Evolutionary conservation across 2,329 filamentous ascomycete species (phyloP).

Genomic region (Neofusicoccum ribis): DNA sequence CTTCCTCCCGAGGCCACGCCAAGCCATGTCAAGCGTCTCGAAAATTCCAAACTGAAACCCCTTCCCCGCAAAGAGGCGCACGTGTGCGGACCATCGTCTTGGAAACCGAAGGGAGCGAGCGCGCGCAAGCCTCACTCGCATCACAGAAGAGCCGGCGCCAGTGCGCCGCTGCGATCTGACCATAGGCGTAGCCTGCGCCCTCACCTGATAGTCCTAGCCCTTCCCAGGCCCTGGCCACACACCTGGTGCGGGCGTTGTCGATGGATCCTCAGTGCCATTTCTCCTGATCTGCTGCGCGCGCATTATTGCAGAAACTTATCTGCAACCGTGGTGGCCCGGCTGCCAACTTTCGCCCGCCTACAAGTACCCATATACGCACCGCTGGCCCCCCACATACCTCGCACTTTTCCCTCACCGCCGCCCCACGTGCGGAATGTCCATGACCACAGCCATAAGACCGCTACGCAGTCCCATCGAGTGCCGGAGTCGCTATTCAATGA

Average conservation of each 20-base stretch:
- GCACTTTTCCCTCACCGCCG: slow-evolving; percentile 17
- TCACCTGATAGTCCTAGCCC: slow-evolving; percentile 20
- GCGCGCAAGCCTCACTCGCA: slow-evolving; percentile 19
- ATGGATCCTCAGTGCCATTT: slow-evolving; percentile 17
- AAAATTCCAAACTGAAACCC: slow-evolving; percentile 22
- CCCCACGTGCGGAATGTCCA: slow-evolving; percentile 20
- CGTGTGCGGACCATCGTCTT: slow-evolving; percentile 20
- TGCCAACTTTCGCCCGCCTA: slow-evolving; percentile 18
- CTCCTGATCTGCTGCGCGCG: slow-evolving; percentile 17
- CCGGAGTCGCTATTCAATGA: slow-evolving; percentile 40
- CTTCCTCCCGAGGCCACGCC: slow-evolving; percentile 16
- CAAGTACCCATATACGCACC: slow-evolving; percentile 17
- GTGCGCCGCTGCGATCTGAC: slow-evolving; percentile 18
- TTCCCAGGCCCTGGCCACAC: slow-evolving; percentile 16
- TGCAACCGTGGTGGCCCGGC: slow-evolving; percentile 15
- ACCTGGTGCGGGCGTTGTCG: slow-evolving; percentile 10
- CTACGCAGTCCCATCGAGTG: slow-evolving; percentile 28
- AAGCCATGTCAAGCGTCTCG: slow-evolving; percentile 18
- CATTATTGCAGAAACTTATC: slow-evolving; percentile 19
- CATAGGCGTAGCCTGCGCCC: slow-evolving; percentile 18
- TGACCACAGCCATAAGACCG: slow-evolving; percentile 20
- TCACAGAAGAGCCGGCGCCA: slow-evolving; percentile 18
- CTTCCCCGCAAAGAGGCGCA: slow-evolving; percentile 21
- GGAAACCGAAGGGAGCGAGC: slow-evolving; percentile 15
- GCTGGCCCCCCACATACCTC: slow-evolving; percentile 17